phyloP scores from a whole-genome alignment of 2,329 filamentous ascomycete species.

The Cladobotryum protrusum region DNA sequence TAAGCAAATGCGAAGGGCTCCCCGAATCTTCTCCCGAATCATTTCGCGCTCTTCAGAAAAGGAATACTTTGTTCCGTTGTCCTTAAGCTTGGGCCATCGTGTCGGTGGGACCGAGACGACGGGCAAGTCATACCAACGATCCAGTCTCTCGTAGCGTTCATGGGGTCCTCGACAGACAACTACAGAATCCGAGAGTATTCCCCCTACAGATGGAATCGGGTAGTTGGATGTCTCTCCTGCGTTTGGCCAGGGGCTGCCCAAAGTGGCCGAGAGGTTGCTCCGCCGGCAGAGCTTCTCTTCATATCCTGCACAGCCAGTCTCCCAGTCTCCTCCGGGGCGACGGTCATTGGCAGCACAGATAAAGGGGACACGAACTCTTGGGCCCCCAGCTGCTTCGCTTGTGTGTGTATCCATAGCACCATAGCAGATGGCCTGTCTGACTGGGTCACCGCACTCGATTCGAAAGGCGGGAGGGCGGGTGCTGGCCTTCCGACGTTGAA shows the following conservation, averaged over 20 bases:
- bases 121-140: conserved; percentile 53
- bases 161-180: conserved; percentile 69
- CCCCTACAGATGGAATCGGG: conserved; percentile 63
- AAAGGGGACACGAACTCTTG: conserved; percentile 49
- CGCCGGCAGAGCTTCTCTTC: conserved; percentile 66
- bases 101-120: conserved; percentile 70
- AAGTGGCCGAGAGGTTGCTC: conserved; percentile 64
- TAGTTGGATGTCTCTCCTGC: conserved; percentile 50
- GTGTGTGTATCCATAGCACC: conserved; percentile 32
- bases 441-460: conserved; percentile 52
- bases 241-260: conserved; percentile 54
- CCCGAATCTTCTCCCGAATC: conserved; percentile 66
- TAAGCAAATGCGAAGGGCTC: conserved; percentile 63
- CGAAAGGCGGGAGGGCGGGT: conserved; percentile 41
- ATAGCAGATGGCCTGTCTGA: conserved; percentile 56
- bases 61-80: conserved; percentile 60
- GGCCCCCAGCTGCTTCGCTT: conserved; percentile 26
- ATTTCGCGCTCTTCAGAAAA: conserved; percentile 66
- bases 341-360: conserved; percentile 73
- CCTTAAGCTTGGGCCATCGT: conserved; percentile 66
- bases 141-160: conserved; percentile 54
- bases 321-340: conserved; percentile 74
- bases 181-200: conserved; percentile 63
- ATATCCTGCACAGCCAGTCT: conserved; percentile 48
- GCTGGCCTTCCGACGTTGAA: conserved; percentile 28